Evolutionary conservation across 225 moss, liverwort and hornwort genomes (phyloP), one percentile per base, ranked within the genome.

Genomic region (Bryoerythrophyllum caledonicum): DNA sequence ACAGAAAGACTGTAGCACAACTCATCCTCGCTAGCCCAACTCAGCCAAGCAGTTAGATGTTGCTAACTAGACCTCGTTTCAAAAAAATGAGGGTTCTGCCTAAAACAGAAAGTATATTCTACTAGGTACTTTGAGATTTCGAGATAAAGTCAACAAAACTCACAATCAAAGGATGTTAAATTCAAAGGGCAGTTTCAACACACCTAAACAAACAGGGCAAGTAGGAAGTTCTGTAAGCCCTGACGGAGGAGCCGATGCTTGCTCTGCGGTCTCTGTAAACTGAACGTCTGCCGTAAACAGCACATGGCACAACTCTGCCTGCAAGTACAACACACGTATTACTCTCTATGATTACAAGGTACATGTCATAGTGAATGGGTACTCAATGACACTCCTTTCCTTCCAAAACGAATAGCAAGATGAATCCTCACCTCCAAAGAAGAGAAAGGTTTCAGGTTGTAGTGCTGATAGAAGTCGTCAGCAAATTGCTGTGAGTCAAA

Each of bases 151-250:
- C 48, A 11, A 25, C 16, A 38, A 62, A 69, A 44, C 26, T n/a
- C 60, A 74, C 35, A 64, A 52, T 52, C 37, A 46, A 60, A 74
- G 35, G 21, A 21, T 59, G 34, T 51, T 62, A 55, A 19, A 60
- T 32, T 76, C 37, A 26, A 55, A 52, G 44, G 58, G 28, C 9
- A 70, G 69, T 24, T 62, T 60, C 59, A 60, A 16, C 56, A 79
- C 70, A 90, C 93, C 93, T 71, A 99, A 83, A 79, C 99, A 99
- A 72, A 99, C 99, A n/a, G 95, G 99, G 72, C 95, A 99, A 52
- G 88, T 99, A 14, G 95, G 99, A 55, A 95, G 95, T 65, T 99
- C 99, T 67, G 99, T 95, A 65, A 93, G 78, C 26, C 95, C 95
- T 70, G 88, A 85, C 68, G 99, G 95, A 63, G 95, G 90, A 70